Evolutionary conservation across 208 protist genomes (phyloP), one percentile per base, ranked within the genome.

Genomic region (Porcisia deanei): DNA sequence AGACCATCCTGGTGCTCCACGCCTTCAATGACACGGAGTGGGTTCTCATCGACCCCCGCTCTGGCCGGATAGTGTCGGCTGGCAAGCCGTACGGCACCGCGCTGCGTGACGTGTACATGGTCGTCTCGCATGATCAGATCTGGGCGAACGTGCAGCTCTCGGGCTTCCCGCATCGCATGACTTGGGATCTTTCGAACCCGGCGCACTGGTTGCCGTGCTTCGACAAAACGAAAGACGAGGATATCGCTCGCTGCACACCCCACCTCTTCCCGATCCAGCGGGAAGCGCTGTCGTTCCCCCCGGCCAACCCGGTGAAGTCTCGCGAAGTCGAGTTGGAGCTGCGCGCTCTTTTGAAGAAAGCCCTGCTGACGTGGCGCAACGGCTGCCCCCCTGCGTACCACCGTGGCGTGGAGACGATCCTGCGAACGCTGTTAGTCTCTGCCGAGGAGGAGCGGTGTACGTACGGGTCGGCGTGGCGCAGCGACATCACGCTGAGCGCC

Each of bases 121-220:
- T 96, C 64, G 25, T 94, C 25, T 94, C 90, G 45, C 90, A 94
- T 49, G 80, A 93, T 78, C 92, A 96, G 76, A 5, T 94, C 9
- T 96, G 90, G 89, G 88, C 87, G 18, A 96, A 96, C 73, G 76
- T 89, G 57, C 92, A 96, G 85, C 69, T 94, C 49, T 92, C 87
- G 61, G 92, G 90, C 0, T 71, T 88, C 25, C 90, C 92, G 43
- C 89, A 94, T 71, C 84, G 88, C 79, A 96, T 96, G 92, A 83
- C 81, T 41, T 96, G 92, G 92, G 88, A 88, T 70, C 72, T 96
- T 9, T 30, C 82, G 47, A 81, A 88, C 70, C 66, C 76, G 18
- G 73, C 79, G 14, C 82, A 90, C 84, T 93, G 92, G 92, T 78
- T 91, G 22, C 88, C 88, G 37, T 94, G 89, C 81, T 96, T 94